These are phyloP conservation scores for Wickerhamomyces bisporus DNA, from an alignment of 805 yeast species.

Conservation along the genomic window DNA sequence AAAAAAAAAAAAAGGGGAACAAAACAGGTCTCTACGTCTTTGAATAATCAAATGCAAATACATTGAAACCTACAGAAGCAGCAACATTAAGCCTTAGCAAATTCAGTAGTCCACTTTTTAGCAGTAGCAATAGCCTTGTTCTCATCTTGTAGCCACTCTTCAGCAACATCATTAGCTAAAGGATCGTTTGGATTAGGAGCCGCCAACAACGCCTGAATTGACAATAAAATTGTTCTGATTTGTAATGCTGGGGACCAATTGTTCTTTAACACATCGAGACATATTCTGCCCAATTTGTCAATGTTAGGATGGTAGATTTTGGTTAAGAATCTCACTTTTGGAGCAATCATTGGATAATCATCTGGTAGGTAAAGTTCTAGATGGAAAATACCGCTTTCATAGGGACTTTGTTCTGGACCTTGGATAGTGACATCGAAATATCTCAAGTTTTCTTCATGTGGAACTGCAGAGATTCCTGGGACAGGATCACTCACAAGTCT, in stretches of 20 bases:
- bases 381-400: slow-evolving; percentile 77
- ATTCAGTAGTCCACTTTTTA: slow-evolving; percentile 36
- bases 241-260: slow-evolving; percentile 99
- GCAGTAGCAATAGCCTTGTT: slow-evolving; percentile 77
- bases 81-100: slow-evolving; percentile 29
- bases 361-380: slow-evolving; percentile 89
- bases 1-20: too few species aligned
- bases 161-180: slow-evolving; percentile 95
- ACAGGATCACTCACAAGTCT: slow-evolving; percentile 90
- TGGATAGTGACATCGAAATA: slow-evolving; percentile 88
- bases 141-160: slow-evolving; percentile 90
- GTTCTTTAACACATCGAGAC: slow-evolving; percentile 88
- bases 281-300: slow-evolving; percentile 90
- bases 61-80: too few species aligned
- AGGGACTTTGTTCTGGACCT: slow-evolving; percentile 90
- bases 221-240: slow-evolving; percentile 83
- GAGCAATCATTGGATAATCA: slow-evolving; percentile 98
- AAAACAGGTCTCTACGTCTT: too few species aligned
- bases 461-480: slow-evolving; percentile 89
- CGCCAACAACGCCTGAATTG: slow-evolving; percentile 89
- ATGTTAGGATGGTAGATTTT: slow-evolving; percentile 96
- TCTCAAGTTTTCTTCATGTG: slow-evolving; percentile 90
- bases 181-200: slow-evolving; percentile 99
- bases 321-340: slow-evolving; percentile 89
- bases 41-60: too few species aligned